Evolutionary conservation across 768 basidiomycete genomes (phyloP), one percentile per base, ranked within the genome.

Genomic region (Agaricus subrufescens): DNA sequence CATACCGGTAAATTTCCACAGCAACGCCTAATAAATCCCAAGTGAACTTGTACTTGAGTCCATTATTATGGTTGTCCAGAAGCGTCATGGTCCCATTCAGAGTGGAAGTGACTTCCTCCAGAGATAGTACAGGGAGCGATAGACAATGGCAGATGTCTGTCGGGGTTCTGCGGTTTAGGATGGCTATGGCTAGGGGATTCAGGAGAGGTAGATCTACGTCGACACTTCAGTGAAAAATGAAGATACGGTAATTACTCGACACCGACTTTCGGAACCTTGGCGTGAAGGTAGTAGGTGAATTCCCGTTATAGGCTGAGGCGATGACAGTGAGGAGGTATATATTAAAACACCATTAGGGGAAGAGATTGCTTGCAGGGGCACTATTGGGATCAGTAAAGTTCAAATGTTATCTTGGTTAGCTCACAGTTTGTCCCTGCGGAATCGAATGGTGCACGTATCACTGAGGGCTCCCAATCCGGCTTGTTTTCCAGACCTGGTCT

Each of bases 271-370:
- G 31, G 31, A 15, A 9, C 29, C 4, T 23, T 30, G 31, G 11
- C 62, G 66, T 57, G 65, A 71, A 9, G 84, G 85, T 27, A 82
- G 66, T 40, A 65, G 45, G 56, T 84, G 75, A 2, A 83, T 66
- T 25, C 75, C 65, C 25, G 70, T 74, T 60, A 71, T 73, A 11
- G 68, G 58, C 11, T 72, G 62, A 60, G 69, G 73, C 29, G 72
- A 60, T 37, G 80, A 73, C 1, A 78, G 75, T 4, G 85, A 77
- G 3, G 79, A 60, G 7, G 79, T 76, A 61, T 82, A 86, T 8
- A 89, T 58, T 40, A 89, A 71, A 10, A 72, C 67, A 49, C 75
- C 69, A 61, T 86, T 89, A 31, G 80, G 87, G 4, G 90, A 91
- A 3, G 77, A 52, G 1, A 69, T 68, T 14, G 79, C 76, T 57